Conservation (phyloP, 805 yeast genomes). For the Lachancea mirantina region DNA sequence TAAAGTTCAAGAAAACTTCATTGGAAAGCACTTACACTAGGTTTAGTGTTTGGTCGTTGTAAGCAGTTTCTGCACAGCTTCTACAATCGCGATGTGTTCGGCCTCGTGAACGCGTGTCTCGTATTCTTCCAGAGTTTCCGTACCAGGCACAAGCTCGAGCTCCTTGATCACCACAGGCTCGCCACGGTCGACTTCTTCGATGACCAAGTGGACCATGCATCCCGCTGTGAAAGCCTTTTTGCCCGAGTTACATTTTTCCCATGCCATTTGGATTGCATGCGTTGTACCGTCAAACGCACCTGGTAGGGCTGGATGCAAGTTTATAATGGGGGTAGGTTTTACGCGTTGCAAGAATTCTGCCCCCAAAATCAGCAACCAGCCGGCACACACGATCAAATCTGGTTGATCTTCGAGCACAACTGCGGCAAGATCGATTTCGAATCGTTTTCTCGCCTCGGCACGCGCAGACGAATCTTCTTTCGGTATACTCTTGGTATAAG, state of each 20-base stretch:
- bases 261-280: constrained; percentile 93
- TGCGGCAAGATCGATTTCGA: constrained; percentile 73
- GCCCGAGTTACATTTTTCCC: constrained; percentile 79
- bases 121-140: constrained; percentile 70
- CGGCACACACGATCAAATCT: constrained; percentile 91
- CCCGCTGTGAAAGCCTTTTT: constrained; percentile 71
- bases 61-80: constrained; percentile 69
- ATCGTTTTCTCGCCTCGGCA: constrained; percentile 52
- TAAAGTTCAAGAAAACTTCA: no score
- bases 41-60: constrained; percentile 4
- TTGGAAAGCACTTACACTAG: no score
- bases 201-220: constrained; percentile 95
- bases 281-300: constrained; percentile 92
- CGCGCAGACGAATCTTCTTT: constrained; percentile 60
- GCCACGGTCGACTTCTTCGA: constrained; percentile 91
- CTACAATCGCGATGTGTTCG: constrained; percentile 91
- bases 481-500: constrained; percentile 67
- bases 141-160: constrained; percentile 54
- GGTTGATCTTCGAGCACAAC: constrained; percentile 61
- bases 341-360: constrained; percentile 66
- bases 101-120: constrained; percentile 73
- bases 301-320: constrained; percentile 94
- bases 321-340: constrained; percentile 70
- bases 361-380: constrained; percentile 94
- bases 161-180: constrained; percentile 81